Evolutionary conservation across 345 rosid genomes (phyloP).

Genomic region (Salix brachista): DNA sequence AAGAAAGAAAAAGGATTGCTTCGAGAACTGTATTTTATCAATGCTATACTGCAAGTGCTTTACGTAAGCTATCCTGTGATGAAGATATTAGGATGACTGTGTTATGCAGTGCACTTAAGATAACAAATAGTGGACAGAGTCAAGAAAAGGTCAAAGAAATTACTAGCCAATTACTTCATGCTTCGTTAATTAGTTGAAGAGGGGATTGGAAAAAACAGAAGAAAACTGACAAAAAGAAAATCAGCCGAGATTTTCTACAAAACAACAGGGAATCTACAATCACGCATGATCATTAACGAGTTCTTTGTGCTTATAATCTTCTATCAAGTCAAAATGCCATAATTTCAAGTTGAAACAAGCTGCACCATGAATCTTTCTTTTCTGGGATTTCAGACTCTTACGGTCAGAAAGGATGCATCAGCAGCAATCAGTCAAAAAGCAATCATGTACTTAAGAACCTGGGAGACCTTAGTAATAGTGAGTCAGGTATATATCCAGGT

Average conservation of each 20-base stretch:
- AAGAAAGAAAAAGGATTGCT: too few relatives aligned
- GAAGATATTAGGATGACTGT: too few relatives aligned
- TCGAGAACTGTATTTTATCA: too few relatives aligned
- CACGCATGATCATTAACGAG: not conserved
- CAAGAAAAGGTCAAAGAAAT: too few relatives aligned
- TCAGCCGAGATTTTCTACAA: not conserved
- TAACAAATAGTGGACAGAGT: too few relatives aligned
- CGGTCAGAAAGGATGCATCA: not conserved
- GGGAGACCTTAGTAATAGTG: too few relatives aligned
- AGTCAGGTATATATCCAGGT: too few relatives aligned
- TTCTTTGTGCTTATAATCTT: not conserved
- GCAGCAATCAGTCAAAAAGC: conserved; percentile 15
- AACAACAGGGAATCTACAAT: not conserved
- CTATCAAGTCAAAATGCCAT: conserved; percentile 9
- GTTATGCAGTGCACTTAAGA: too few relatives aligned
- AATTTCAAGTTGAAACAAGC: conserved; percentile 13
- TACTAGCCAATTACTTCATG: too few relatives aligned
- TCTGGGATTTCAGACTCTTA: not conserved
- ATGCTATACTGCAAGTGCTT: too few relatives aligned
- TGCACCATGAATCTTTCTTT: not conserved
- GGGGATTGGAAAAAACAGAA: not conserved
- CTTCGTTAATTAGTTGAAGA: not conserved
- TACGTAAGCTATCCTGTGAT: too few relatives aligned
- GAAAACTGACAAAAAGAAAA: not conserved
- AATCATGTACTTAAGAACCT: not conserved